Base-by-base conservation (phyloP, 208 protist genomes). In the Strigomonas galati region DNA sequence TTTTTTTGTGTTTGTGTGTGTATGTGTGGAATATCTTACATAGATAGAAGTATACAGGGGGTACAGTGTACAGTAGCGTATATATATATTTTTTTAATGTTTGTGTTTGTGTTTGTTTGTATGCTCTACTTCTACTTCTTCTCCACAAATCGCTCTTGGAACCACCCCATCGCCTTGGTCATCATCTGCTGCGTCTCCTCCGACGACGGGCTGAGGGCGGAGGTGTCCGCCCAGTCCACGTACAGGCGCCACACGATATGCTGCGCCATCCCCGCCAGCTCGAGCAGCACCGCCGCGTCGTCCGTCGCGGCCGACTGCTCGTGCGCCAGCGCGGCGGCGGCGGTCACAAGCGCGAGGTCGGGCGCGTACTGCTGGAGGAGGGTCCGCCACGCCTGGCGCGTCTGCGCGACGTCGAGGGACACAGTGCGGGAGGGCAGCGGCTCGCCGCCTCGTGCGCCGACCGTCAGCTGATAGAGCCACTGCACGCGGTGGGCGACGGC, bases 271-370 rank as follows among this genome's bases (percentile, higher is more conserved):
- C n/a, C n/a, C n/a, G n/a, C n/a, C n/a, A n/a, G n/a, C n/a, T n/a
- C n/a, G n/a, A n/a, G n/a, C n/a, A n/a, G n/a, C n/a, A n/a, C n/a
- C n/a, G n/a, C n/a, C n/a, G n/a, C n/a, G n/a, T 19, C 10, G 31
- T 65, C 67, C 15, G 55, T 31, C 27, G 35, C 15, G 10, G 7
- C n/a, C 27, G 55, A 51, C 70, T 74, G 61, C 24, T 58, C 26
- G 43, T 28, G 40, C 0, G 78, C 10, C 53, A 77, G 62, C 61
- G 80, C 79, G 32, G 72, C 69, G 12, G 71, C 70, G 17, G 24
- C 55, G 24, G 68, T 54, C 10, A 84, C 15, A 21, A 74, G 32
- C 9, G 72, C 59, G 4, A 80, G 66, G 51, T 84, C 74, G 48
- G 26, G 35, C 51, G 80, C 80, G 59, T 59, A 58, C 17, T 59